Evolutionary conservation across 345 rosid species (phyloP), one percentile per base, ranked within the genome.

Genomic region (Linum tenue): DNA sequence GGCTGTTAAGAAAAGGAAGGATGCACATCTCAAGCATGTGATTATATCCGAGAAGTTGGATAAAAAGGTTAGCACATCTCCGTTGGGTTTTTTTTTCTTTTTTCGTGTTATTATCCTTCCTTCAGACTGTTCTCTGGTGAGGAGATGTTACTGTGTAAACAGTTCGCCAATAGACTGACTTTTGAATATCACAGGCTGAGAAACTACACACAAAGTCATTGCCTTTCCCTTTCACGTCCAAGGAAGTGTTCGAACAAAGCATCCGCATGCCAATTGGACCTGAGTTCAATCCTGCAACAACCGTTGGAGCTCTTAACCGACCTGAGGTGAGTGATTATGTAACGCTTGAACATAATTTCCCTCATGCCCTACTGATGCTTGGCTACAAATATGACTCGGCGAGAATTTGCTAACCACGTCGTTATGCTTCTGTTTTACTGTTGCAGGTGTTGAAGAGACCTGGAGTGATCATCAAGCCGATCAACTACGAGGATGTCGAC

Each of bases 191-290:
- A 66, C 85, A 94, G 97, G 82, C 88, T 62, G 92, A 90, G 73
- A 94, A 90, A 71, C 77, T 94, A 60, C 85, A 81, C 57, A 79
- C 90, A 16, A 88, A 69, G 68, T 64, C 86, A 15, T 72, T 90
- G 76, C 99, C 99, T 31, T 90, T 75, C 70, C 97, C 99, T 12
- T 85, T 79, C 76, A 83, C 89, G 59, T 90, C 92, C 0, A 78
- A 84, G 72, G 99, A 90, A 62, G 79, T 80, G 43, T 94, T 85
- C 42, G 96, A 94, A 56, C 89, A 76, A 67, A 88, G 92, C 76
- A 85, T 85, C 69, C 95, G 97, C n/a, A 80, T 86, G 83, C 99
- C 97, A 12, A 70, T 90, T 38, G 99, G 99, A 38, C 96, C 97
- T 1, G 99, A 94, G 68, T 90, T 76, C 68, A 86, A 94, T 73